Conservation (phyloP, 345 rosid genomes). For the Boechera divaricarpa region DNA sequence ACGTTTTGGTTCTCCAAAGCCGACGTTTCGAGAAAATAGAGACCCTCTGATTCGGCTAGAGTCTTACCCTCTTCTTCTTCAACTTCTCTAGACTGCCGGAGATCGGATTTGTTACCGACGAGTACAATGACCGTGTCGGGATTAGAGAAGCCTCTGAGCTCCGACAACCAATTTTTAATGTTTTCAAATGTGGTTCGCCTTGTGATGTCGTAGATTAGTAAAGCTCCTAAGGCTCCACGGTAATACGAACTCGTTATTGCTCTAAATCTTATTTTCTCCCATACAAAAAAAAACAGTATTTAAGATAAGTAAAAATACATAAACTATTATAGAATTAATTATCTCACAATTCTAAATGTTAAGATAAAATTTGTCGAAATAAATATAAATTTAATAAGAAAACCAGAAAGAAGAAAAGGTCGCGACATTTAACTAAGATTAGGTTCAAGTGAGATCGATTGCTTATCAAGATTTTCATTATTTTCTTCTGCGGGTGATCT, state of each 20-base stretch:
- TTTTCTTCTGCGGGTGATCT: slow-evolving; percentile 23
- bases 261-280: slow-evolving; percentile 58
- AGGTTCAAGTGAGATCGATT: slow-evolving; percentile 37
- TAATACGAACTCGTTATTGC: slow-evolving; percentile 93
- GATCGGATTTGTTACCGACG: slow-evolving; percentile 76
- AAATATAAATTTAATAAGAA: not conserved
- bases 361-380: slow-evolving; percentile 1
- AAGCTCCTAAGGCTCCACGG: slow-evolving; percentile 82
- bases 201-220: slow-evolving; percentile 78
- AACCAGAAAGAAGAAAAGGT: not conserved
- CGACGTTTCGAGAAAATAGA: slow-evolving; percentile 80
- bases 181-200: slow-evolving; percentile 61
- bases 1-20: slow-evolving; percentile 74
- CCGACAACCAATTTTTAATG: slow-evolving; percentile 68
- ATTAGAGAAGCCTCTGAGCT: slow-evolving; percentile 61
- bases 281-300: not conserved
- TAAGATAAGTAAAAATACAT: not conserved
- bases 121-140: slow-evolving; percentile 70
- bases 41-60: slow-evolving; percentile 58
- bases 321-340: not conserved
- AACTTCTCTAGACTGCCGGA: slow-evolving; percentile 57
- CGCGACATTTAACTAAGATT: slow-evolving; percentile 34
- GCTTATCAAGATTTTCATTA: slow-evolving; percentile 23
- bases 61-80: slow-evolving; percentile 61
- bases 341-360: not conserved